phyloP scores from a whole-genome alignment of 805 yeast species.

The Kluyveromyces nonfermentans region DNA sequence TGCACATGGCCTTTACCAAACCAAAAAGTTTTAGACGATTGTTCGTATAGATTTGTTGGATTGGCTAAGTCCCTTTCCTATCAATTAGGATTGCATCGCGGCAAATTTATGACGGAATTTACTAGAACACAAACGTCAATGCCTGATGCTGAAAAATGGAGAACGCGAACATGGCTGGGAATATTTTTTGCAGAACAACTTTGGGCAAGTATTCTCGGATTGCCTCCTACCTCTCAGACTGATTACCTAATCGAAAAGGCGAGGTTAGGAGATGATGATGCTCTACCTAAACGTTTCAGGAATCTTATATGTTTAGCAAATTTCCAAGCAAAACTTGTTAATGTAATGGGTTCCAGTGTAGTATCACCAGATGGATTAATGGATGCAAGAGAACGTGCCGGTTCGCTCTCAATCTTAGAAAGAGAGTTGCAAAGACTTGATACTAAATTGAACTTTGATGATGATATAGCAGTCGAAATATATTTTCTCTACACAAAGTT shows the following conservation, averaged over 20 bases:
- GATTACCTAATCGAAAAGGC: slow-evolving; percentile 79
- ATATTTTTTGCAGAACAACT: slow-evolving; percentile 82
- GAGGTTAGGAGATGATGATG: slow-evolving; percentile 42
- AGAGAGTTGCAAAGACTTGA: slow-evolving; percentile 67
- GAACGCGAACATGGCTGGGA: slow-evolving; percentile 88
- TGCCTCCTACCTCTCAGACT: slow-evolving; percentile 78
- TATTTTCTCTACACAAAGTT: slow-evolving; percentile 70
- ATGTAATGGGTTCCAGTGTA: slow-evolving; percentile 80
- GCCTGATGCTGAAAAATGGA: slow-evolving; percentile 89
- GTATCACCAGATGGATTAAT: slow-evolving; percentile 81
- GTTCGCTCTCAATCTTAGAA: slow-evolving; percentile 65
- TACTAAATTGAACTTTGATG: slow-evolving; percentile 55
- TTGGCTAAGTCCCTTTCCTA: slow-evolving; percentile 75
- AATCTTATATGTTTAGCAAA: slow-evolving; percentile 65
- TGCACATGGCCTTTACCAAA: slow-evolving; percentile 91
- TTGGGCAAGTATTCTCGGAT: slow-evolving; percentile 80
- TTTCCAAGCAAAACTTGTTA: slow-evolving; percentile 75
- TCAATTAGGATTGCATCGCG: slow-evolving; percentile 85
- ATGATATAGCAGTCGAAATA: slow-evolving; percentile 60
- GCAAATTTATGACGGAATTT: slow-evolving; percentile 83
- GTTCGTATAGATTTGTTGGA: slow-evolving; percentile 81
- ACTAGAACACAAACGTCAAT: slow-evolving; percentile 80
- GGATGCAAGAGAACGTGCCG: slow-evolving; percentile 76
- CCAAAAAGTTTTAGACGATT: slow-evolving; percentile 84
- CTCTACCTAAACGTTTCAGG: slow-evolving; percentile 60